phyloP scores from a whole-genome alignment of 139 green algal genomes.

The Tetradesmus obliquus region DNA sequence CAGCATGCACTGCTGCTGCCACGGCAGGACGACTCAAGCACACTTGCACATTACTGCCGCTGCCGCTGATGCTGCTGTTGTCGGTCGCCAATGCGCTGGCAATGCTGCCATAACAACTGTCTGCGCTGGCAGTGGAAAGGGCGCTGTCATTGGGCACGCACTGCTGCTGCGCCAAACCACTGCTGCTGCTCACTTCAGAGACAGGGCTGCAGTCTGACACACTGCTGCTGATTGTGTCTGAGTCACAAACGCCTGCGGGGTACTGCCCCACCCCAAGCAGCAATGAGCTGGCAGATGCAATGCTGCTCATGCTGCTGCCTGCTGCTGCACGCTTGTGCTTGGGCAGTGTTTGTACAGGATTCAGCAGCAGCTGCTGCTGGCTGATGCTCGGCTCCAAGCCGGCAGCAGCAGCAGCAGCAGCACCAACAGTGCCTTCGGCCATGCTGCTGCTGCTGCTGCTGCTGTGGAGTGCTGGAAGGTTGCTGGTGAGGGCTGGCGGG shows the following conservation, averaged over 20 bases:
- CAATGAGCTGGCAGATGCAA: neutral
- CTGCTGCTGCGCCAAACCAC: neutral
- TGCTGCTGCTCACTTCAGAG: neutral
- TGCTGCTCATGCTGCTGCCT: neutral
- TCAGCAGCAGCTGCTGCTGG: neutral
- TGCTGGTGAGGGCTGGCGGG: slow-evolving; percentile 12
- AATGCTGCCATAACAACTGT: neutral
- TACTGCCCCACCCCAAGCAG: neutral
- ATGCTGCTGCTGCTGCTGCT: slow-evolving; percentile 11
- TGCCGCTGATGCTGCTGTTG: neutral
- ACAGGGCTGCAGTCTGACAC: neutral
- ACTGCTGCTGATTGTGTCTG: slow-evolving; percentile 1
- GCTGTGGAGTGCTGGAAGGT: neutral
- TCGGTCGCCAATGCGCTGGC: too few species aligned
- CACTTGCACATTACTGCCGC: neutral
- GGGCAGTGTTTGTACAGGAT: too few species aligned
- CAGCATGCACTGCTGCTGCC: neutral
- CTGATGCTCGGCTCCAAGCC: neutral
- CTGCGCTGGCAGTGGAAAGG: neutral
- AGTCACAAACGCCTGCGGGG: neutral
- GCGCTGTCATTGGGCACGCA: too few species aligned
- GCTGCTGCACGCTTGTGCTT: neutral
- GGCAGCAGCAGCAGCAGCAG: neutral
- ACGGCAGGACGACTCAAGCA: neutral
- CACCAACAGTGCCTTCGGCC: neutral